Base-by-base conservation (phyloP, 169 alveolate genomes). In the Neospora caninum region DNA sequence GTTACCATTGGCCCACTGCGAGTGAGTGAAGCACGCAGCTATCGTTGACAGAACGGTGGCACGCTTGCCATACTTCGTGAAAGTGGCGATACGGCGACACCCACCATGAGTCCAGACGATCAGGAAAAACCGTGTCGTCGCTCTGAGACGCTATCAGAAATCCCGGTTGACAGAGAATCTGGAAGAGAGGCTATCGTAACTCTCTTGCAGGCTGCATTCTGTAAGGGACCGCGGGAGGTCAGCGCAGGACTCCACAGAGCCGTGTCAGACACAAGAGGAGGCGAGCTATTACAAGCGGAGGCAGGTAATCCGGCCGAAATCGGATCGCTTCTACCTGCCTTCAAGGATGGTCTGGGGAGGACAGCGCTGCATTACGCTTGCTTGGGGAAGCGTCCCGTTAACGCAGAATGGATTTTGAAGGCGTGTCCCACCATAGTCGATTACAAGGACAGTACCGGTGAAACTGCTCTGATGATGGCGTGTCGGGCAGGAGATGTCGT, bases 321-420 rank as follows among this genome's bases (percentile, higher is more conserved):
- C 39, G 45, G 22, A 31, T 36, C 84, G 0, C 39, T 73, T 31
- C 13, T 73, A 31, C 27, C 43, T 16, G n/a, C 22, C 27, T 73
- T 73, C 84, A 31, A 73, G 7, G 84, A 73, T 73, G 42, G 7
- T 10, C 38, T 34, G 27, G 84, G 84, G 27, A 73, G 42, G n/a
- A 73, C 84, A n/a, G 84, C 84, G 2, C 84, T 73, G 18, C 84
- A 73, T 36, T 73, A 73, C 43, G 84, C 84, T 6, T 73, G 84
- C 84, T n/a, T 73, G 25, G 84, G 84, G 25, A 73, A 43, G 84
- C 39, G 84, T 9, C 84, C 84, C 7, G 84, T 36, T 9, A 73
- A 73, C 43, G 84, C 84, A 34, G 84, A 73, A 22, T 73, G 42
- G 45, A 73, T 73, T 7, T 10, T 73, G 42, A 73, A 73, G 42